A percentile compares a stretch with the other conserved stretches of the same genome.
phyloP scores from a whole-genome alignment of 805 yeast genomes.

The Lipomyces orientalis region DNA sequence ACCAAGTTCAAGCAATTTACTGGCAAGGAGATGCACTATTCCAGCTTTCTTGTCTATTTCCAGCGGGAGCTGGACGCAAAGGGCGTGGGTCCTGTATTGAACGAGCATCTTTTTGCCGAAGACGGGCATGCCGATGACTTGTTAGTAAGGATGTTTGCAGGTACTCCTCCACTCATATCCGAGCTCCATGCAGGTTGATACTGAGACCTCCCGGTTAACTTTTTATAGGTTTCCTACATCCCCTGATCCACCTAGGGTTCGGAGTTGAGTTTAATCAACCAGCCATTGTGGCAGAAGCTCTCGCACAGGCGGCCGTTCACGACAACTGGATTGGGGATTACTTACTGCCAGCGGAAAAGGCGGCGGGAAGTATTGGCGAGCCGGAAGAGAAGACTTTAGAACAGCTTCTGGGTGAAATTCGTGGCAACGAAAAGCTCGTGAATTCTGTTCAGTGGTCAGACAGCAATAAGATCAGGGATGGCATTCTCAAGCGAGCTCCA shows the following conservation, averaged over 20 bases:
- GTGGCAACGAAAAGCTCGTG: neutral
- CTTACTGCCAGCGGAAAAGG: slow-evolving; percentile 2
- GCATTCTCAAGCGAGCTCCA: neutral
- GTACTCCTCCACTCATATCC: neutral
- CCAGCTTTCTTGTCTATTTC: neutral
- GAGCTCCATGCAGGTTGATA: neutral
- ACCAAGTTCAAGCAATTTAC: neutral
- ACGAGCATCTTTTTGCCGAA: neutral
- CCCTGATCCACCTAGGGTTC: neutral
- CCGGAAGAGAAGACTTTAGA: neutral
- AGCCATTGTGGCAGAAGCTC: slow-evolving; percentile 1
- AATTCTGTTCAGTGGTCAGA: neutral
- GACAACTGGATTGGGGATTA: neutral
- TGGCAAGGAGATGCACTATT: neutral
- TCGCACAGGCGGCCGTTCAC: neutral
- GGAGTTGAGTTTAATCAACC: slow-evolving; percentile 1
- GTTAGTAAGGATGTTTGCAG: slow-evolving; percentile 1
- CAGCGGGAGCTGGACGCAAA: slow-evolving; percentile 1
- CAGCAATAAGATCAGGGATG: slow-evolving; percentile 1
- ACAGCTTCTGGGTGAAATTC: neutral
- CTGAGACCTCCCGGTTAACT: too few relatives aligned
- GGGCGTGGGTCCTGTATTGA: neutral
- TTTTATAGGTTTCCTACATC: neutral
- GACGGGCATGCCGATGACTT: neutral
- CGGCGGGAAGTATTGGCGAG: neutral